Evolutionary conservation across 2,329 filamentous ascomycete species (phyloP).

Genomic region (Diaporthe eres): DNA sequence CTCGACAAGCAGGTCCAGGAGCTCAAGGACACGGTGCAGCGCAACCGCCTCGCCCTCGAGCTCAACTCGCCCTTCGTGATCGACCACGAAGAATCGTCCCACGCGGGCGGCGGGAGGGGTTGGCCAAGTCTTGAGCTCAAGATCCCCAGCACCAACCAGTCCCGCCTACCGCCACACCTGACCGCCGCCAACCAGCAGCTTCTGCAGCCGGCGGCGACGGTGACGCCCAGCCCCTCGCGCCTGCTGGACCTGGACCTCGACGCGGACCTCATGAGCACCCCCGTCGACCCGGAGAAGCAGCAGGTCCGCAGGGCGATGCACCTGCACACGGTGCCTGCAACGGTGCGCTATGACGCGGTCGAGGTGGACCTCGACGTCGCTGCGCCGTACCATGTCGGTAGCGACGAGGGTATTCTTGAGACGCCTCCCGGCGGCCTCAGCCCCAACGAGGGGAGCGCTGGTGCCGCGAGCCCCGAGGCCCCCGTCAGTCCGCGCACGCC

Average conservation of each 20-base stretch:
- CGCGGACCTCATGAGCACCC: conserved; percentile 43
- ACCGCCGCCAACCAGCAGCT: conserved; percentile 40
- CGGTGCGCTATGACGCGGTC: conserved; percentile 32
- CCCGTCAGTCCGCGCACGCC: conserved; percentile 35
- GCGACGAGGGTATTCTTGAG: conserved; percentile 38
- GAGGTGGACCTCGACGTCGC: conserved; percentile 15
- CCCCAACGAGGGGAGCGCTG: conserved; percentile 28
- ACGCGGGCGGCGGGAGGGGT: conserved; percentile 44
- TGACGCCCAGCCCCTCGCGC: conserved; percentile 36
- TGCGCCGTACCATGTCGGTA: conserved; percentile 37
- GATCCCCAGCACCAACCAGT: conserved; percentile 39
- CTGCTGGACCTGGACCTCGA: conserved; percentile 46
- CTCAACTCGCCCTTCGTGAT: conserved; percentile 45
- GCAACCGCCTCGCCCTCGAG: conserved; percentile 48
- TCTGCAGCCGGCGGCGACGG: conserved; percentile 26
- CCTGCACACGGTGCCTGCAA: conserved; percentile 34
- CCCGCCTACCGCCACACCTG: conserved; percentile 40
- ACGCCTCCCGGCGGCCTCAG: conserved; percentile 37
- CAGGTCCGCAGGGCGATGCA: conserved; percentile 21
- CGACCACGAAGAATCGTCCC: conserved; percentile 47
- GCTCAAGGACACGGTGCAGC: conserved; percentile 45
- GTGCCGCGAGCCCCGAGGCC: conserved; percentile 35
- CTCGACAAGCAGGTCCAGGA: conserved; percentile 43
- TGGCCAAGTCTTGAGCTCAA: conserved; percentile 47
- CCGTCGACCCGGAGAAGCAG: conserved; percentile 35